phyloP scores from a whole-genome alignment of 202 grass and related monocot genomes.

The Musa balbisiana region DNA sequence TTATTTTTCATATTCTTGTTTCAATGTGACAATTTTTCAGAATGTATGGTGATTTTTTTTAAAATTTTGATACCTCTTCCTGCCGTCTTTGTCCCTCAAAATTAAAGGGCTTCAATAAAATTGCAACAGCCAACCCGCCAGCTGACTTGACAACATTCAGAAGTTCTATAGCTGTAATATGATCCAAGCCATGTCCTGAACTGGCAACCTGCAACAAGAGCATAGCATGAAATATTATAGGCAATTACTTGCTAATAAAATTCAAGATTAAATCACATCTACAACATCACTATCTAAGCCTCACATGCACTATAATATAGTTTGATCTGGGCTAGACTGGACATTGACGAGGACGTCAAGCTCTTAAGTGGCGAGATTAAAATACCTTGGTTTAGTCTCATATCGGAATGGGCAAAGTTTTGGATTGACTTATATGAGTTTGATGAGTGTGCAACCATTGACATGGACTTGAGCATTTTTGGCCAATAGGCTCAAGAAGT shows the following conservation, averaged over 20 bases:
- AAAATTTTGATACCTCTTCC: conserved; percentile 49
- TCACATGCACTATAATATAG: too few species aligned
- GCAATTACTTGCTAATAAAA: neutral
- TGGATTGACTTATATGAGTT: too few species aligned
- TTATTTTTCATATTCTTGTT: neutral
- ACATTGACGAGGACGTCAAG: too few species aligned
- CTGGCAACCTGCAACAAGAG: conserved; percentile 53
- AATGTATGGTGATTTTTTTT: conserved; percentile 5
- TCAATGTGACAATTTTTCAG: neutral
- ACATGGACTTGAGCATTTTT: too few species aligned
- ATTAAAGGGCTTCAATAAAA: conserved; percentile 85
- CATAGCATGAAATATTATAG: neutral
- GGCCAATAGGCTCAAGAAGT: too few species aligned
- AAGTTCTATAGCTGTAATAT: conserved; percentile 67
- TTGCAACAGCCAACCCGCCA: conserved; percentile 63
- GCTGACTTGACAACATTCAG: conserved; percentile 59
- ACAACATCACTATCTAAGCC: neutral
- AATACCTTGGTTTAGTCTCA: too few species aligned
- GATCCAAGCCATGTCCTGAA: conserved; percentile 64
- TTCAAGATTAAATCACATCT: neutral
- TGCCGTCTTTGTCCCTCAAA: conserved; percentile 90
- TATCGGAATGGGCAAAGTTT: too few species aligned
- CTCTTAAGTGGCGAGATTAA: too few species aligned
- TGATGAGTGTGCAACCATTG: too few species aligned
- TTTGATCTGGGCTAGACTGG: too few species aligned